Base-by-base conservation (phyloP, 2,329 filamentous ascomycete species). In the Coniella vitis region DNA sequence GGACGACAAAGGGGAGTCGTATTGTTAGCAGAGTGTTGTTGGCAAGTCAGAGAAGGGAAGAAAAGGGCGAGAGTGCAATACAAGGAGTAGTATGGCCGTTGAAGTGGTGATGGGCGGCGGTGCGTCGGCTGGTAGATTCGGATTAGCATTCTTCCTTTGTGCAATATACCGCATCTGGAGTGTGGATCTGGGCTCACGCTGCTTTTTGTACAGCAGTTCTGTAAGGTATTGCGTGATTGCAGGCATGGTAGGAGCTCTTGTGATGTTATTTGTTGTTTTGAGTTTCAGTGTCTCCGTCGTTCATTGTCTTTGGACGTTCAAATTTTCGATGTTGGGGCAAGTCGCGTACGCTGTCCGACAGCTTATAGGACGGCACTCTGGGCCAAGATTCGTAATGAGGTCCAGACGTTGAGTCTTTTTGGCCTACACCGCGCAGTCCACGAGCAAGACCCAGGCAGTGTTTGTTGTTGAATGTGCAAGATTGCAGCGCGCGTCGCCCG, bases 81-180 rank as follows among this genome's bases (percentile, higher is more conserved):
- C 67, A 38, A 69, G 63, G 31, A 69, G 54, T 21, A 56, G 55
- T 38, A 61, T 57, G 54, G 70, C 70, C 22, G 63, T 63, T 38
- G 52, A 49, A 29, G 65, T 66, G 51, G 62, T 68, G 60, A 72
- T 68, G 54, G 68, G 68, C 25, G 69, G 69, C 31, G 65, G 63
- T 56, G 63, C 60, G 39, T 62, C 63, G 59, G 52, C 42, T 47
- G 47, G 25, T 54, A 53, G 52, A 47, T 32, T 35, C 46, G 50
- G 25, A 25, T 12, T 17, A 8, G 34, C 14, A 47, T 38, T 29
- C 42, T 16, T 41, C 38, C 2, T 17, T 10, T 29, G 2, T 7
- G 8, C 1, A 7, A 13, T 4, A 29, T 8, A 22, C 35, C 21
- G 9, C n/a, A 5, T 5, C 9, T 17, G 38, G 34, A 3, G 20